phyloP scores from a whole-genome alignment of 441 rosid species.

The Bruguiera hainesii region DNA sequence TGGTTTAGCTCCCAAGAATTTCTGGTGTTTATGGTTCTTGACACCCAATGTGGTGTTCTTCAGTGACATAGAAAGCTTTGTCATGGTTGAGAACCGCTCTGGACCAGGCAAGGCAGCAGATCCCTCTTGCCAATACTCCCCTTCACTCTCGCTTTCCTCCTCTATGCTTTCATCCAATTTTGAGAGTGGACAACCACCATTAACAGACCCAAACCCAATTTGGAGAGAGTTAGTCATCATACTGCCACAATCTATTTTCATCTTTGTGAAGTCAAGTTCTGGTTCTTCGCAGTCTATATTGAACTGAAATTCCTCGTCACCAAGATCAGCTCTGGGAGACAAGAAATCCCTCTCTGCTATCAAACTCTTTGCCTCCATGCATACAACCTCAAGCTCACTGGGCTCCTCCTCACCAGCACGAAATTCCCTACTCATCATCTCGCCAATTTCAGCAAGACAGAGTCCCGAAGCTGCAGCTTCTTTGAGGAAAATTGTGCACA shows the following conservation, averaged over 20 bases:
- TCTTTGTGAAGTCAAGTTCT: slow-evolving; percentile 40
- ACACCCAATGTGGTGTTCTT: slow-evolving; percentile 58
- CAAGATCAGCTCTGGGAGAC: slow-evolving; percentile 29
- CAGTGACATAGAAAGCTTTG: slow-evolving; percentile 70
- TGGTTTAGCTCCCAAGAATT: slow-evolving; percentile 37
- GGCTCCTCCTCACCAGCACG: slow-evolving; percentile 50
- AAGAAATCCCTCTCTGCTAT: slow-evolving; percentile 32
- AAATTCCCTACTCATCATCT: slow-evolving; percentile 55
- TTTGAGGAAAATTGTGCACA: slow-evolving; percentile 49
- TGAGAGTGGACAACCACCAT: slow-evolving; percentile 52
- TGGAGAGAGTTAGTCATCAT: slow-evolving; percentile 36
- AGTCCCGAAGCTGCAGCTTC: slow-evolving; percentile 44
- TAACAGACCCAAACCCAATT: slow-evolving; percentile 36
- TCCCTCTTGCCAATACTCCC: slow-evolving; percentile 36
- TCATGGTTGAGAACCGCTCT: slow-evolving; percentile 37
- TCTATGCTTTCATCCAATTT: slow-evolving; percentile 78
- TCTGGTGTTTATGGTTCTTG: slow-evolving; percentile 34
- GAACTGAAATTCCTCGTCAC: slow-evolving; percentile 35
- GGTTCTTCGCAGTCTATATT: slow-evolving; percentile 50
- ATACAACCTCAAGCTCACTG: slow-evolving; percentile 48
- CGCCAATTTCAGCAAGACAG: slow-evolving; percentile 53
- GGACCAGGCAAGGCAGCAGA: slow-evolving; percentile 25
- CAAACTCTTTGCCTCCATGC: slow-evolving; percentile 44
- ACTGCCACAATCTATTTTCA: slow-evolving; percentile 42
- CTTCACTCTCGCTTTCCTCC: slow-evolving; percentile 49